Evolutionary conservation across 495 filamentous ascomycete species (phyloP).

Genomic region (Melanomma pulvis-pyrius): DNA sequence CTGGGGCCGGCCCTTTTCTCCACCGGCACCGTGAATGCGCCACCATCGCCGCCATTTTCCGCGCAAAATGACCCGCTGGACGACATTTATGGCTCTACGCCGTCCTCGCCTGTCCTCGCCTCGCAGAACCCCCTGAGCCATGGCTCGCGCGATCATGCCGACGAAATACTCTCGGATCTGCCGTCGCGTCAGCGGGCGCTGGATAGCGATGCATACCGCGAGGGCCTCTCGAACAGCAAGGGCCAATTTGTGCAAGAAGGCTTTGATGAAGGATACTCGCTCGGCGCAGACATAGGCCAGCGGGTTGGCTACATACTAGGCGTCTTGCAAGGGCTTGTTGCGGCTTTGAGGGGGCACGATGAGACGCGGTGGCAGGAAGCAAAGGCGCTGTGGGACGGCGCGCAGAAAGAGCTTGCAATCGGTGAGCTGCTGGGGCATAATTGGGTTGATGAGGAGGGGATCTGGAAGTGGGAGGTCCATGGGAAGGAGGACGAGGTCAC

Average conservation of each 20-base stretch:
- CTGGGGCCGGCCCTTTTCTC: constrained; percentile 8
- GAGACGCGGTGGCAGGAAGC: constrained; percentile 41
- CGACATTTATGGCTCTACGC: constrained; percentile 47
- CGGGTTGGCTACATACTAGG: constrained; percentile 72
- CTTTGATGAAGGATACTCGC: constrained; percentile 83
- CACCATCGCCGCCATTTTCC: constrained; percentile 18
- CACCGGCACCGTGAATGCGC: constrained; percentile 8
- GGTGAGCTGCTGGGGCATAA: constrained; percentile 63
- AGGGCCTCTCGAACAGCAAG: constrained; percentile 78
- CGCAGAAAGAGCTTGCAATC: constrained; percentile 62
- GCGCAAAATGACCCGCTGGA: constrained; percentile 32
- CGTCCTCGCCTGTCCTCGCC: constrained; percentile 34
- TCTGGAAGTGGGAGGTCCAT: constrained; percentile 62
- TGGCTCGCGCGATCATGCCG: neutral
- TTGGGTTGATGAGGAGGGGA: constrained; percentile 63
- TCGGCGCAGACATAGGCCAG: constrained; percentile 78
- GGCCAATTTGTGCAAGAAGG: constrained; percentile 70
- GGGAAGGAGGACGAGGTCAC: constrained; percentile 48
- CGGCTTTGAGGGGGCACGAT: constrained; percentile 38
- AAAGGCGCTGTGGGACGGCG: constrained; percentile 52
- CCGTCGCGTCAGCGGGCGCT: constrained; percentile 75
- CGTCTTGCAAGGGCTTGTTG: constrained; percentile 65
- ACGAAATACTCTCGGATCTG: constrained; percentile 64
- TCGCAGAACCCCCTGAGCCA: constrained; percentile 3
- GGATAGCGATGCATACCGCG: constrained; percentile 85